These are phyloP conservation scores for Diaporthe eres DNA, from an alignment of 2,329 filamentous ascomycete species.

Conservation along the genomic window DNA sequence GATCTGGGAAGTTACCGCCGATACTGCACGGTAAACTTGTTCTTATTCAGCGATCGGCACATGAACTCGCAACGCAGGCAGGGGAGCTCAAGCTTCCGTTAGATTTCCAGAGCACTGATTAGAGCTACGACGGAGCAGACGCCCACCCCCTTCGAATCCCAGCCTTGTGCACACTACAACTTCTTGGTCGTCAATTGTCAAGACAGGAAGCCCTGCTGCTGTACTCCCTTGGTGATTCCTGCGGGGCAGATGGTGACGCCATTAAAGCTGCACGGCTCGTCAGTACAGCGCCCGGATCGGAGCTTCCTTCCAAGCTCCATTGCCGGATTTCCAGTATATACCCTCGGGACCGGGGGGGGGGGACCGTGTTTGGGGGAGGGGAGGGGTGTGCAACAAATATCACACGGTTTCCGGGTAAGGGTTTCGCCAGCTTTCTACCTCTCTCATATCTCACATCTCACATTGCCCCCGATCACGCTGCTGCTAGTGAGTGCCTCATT, in stretches of 20 bases:
- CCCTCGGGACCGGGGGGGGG: background rate
- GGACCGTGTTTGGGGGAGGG: background rate
- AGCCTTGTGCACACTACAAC: background rate
- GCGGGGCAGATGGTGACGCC: conserved; percentile 18
- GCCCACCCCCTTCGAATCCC: background rate
- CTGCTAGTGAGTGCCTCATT: background rate
- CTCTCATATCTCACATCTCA: background rate
- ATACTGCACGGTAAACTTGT: conserved; percentile 4
- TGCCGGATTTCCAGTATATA: too few species aligned
- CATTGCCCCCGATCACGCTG: background rate
- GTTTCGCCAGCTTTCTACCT: background rate
- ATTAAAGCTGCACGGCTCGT: conserved; percentile 9
- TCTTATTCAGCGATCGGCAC: conserved; percentile 16
- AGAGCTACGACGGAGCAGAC: background rate
- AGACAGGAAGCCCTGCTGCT: background rate
- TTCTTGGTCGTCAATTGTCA: background rate
- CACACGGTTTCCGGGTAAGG: background rate
- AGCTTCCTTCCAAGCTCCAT: conserved; percentile 9
- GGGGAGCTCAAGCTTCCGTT: conserved; percentile 7
- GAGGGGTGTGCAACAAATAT: too few species aligned
- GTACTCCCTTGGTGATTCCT: background rate
- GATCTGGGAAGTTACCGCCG: background rate
- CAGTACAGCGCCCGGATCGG: background rate
- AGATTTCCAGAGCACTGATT: background rate
- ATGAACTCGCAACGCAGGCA: background rate